phyloP scores from a whole-genome alignment of 2,329 filamentous ascomycete species.

The Pseudocercospora fijiensis region DNA sequence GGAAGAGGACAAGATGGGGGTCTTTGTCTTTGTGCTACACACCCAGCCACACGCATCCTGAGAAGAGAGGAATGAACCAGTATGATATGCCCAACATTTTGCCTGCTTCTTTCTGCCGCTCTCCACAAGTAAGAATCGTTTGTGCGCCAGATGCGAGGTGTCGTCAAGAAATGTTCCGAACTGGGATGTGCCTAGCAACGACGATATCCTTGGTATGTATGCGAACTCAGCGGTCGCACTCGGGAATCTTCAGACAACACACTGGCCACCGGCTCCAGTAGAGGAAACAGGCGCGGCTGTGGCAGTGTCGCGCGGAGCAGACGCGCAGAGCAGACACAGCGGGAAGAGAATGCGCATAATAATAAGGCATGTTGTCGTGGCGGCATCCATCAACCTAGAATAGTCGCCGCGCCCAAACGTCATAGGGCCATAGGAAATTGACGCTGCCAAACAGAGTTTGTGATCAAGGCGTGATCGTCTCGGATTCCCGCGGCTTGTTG shows the following conservation, averaged over 20 bases:
- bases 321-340: not conserved
- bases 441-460: not conserved
- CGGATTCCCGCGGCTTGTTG: not conserved
- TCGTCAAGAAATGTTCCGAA: not conserved
- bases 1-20: constrained; percentile 7
- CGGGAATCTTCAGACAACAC: not conserved
- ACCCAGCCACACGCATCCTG: constrained; percentile 61
- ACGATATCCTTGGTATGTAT: not conserved
- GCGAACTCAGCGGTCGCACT: not conserved
- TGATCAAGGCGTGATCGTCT: not conserved
- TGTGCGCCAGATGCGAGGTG: not conserved
- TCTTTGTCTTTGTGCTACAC: constrained; percentile 9
- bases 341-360: not conserved
- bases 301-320: not conserved
- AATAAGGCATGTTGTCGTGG: not conserved
- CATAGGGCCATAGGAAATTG: not conserved
- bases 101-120: not conserved
- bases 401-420: not conserved
- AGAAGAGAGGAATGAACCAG: constrained; percentile 68
- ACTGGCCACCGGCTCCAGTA: not conserved
- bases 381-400: not conserved
- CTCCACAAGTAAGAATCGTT: not conserved
- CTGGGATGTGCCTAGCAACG: constrained; percentile 5
- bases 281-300: not conserved
- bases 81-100: constrained; percentile 48